Conservation (phyloP, 2,329 filamentous ascomycete species). For the Monosporascus sp. region DNA sequence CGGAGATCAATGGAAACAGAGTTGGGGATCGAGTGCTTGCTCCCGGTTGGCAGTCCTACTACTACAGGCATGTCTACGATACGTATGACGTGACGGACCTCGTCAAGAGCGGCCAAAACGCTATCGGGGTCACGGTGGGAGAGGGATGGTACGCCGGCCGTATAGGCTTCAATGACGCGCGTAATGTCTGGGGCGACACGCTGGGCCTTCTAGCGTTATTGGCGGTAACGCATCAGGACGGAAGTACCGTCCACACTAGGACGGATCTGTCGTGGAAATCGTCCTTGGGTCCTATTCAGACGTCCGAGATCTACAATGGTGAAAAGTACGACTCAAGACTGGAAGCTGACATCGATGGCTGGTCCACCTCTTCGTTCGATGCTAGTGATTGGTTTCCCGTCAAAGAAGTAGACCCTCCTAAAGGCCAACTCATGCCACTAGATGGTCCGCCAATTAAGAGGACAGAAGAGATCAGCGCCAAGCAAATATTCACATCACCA, state of each 20-base stretch:
- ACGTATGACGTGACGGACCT: constrained; percentile 45
- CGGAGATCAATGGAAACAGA: constrained; percentile 39
- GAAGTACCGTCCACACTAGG: constrained; percentile 13
- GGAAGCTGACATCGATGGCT: constrained; percentile 12
- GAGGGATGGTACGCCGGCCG: constrained; percentile 48
- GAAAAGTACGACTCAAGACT: constrained; percentile 26
- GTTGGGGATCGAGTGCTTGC: constrained; percentile 38
- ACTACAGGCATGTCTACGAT: constrained; percentile 45
- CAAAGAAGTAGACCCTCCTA: constrained; percentile 15
- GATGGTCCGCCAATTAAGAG: constrained; percentile 28
- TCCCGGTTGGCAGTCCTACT: constrained; percentile 49
- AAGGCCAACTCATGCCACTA: constrained; percentile 21
- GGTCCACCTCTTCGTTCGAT: constrained; percentile 35
- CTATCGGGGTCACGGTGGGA: constrained; percentile 40
- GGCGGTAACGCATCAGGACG: constrained; percentile 16
- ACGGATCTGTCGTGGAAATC: constrained; percentile 28
- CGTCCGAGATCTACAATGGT: constrained; percentile 25
- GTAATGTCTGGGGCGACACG: constrained; percentile 28
- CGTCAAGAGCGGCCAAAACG: constrained; percentile 32
- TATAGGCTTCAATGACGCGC: constrained; percentile 24
- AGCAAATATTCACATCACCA: constrained; percentile 23
- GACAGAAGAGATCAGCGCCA: constrained; percentile 19
- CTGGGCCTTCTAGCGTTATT: constrained; percentile 26
- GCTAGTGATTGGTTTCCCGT: constrained; percentile 24
- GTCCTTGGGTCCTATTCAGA: constrained; percentile 18